phyloP scores from a whole-genome alignment of 345 rosid genomes.

The Salix purpurea region DNA sequence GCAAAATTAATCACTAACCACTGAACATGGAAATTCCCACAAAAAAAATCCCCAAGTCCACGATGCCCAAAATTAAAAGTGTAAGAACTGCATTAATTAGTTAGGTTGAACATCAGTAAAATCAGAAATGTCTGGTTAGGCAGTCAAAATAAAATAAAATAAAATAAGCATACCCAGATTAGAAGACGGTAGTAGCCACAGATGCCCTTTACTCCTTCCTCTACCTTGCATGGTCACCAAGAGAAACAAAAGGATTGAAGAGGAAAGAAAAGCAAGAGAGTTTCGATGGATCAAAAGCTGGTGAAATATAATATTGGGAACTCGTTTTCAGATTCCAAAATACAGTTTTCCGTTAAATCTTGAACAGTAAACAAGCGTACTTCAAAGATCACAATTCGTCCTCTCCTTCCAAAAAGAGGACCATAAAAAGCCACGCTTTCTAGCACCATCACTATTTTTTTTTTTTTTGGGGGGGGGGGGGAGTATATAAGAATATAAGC shows the following conservation, averaged over 20 bases:
- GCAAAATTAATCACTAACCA: constrained; percentile 17
- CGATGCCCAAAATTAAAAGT: neutral
- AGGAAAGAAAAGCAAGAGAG: neutral
- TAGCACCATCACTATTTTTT: constrained; percentile 15
- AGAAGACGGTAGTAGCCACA: neutral
- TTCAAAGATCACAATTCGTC: constrained; percentile 10
- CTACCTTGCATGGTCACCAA: constrained; percentile 15
- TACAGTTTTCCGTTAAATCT: constrained; percentile 30
- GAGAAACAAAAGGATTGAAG: neutral
- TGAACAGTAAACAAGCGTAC: constrained; percentile 32
- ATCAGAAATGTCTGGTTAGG: neutral
- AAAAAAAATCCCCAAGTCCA: neutral
- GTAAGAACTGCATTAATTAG: neutral
- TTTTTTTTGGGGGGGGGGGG: neutral
- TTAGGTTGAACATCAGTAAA: neutral
- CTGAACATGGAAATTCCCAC: constrained; percentile 13
- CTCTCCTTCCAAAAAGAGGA: constrained; percentile 6
- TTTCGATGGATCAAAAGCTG: neutral
- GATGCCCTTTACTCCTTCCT: neutral
- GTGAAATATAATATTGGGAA: neutral
- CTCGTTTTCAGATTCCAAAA: constrained; percentile 1
- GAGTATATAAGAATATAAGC: neutral
- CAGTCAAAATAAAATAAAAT: neutral
- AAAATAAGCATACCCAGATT: neutral
- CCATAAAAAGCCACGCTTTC: constrained; percentile 46